Percentiles rank a stretch among this genome's conserved stretches.
These are phyloP conservation scores for Gaeumannomyces sp. DNA, from an alignment of 2,329 filamentous ascomycete genomes.

Conservation along the genomic window DNA sequence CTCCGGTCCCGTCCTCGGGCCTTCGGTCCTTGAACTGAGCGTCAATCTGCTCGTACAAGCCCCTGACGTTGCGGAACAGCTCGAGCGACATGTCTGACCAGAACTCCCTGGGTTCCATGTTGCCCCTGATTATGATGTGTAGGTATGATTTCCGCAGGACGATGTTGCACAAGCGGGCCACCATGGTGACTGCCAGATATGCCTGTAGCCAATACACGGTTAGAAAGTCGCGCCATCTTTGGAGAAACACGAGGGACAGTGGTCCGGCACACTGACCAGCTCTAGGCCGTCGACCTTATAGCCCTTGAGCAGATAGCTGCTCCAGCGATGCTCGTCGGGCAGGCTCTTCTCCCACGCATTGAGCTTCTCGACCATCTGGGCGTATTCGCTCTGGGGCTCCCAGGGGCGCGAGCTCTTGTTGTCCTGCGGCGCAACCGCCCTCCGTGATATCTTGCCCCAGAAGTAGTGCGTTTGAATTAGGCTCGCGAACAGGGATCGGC, in stretches of 20 bases:
- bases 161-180: conserved; percentile 50
- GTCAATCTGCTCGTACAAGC: conserved; percentile 41
- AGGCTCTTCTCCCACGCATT: conserved; percentile 42
- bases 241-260: not conserved
- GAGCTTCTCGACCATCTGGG: conserved; percentile 35
- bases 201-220: conserved; percentile 28
- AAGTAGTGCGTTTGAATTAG: conserved; percentile 49
- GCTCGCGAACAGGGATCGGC: conserved; percentile 48
- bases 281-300: conserved; percentile 45
- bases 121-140: conserved; percentile 40
- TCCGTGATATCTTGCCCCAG: conserved; percentile 46
- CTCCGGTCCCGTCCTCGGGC: conserved; percentile 40
- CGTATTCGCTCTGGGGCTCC: conserved; percentile 42
- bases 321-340: conserved; percentile 43
- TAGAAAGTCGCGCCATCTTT: not conserved
- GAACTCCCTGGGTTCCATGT: conserved; percentile 28
- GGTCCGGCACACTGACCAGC: conserved; percentile 30
- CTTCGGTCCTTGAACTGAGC: conserved; percentile 39
- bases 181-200: conserved; percentile 50
- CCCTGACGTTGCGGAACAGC: conserved; percentile 39
- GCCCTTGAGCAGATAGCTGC: conserved; percentile 31
- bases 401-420: conserved; percentile 38
- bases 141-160: conserved; percentile 48
- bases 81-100: conserved; percentile 36
- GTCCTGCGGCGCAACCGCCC: conserved; percentile 35